Evolutionary conservation across 2,329 filamentous ascomycete genomes (phyloP).

Genomic region (Clonostachys byssicola): DNA sequence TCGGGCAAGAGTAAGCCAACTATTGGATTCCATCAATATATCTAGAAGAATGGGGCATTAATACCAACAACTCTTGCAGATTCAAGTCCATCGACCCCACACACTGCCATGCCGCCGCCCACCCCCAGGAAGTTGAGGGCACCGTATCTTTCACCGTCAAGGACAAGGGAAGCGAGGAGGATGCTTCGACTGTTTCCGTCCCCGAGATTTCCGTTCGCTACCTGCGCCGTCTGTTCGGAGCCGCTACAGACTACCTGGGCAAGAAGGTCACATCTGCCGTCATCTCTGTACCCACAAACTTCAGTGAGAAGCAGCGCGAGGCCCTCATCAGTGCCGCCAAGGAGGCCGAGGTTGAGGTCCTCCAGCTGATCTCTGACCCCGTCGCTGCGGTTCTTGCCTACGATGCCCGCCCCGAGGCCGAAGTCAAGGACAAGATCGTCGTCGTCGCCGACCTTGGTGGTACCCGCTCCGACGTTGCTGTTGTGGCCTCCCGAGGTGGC

Average conservation of each 20-base stretch:
- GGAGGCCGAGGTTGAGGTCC: slow-evolving; percentile 77
- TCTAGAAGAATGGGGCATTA: background rate
- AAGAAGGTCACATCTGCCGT: slow-evolving; percentile 94
- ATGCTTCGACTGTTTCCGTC: slow-evolving; percentile 66
- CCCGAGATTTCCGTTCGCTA: slow-evolving; percentile 82
- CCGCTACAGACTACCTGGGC: slow-evolving; percentile 88
- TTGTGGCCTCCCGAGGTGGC: slow-evolving; percentile 86
- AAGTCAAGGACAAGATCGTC: slow-evolving; percentile 78
- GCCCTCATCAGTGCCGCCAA: slow-evolving; percentile 75
- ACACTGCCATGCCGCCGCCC: slow-evolving; percentile 88
- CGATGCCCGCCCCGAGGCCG: slow-evolving; percentile 75
- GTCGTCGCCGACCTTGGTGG: slow-evolving; percentile 92
- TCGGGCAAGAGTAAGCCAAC: slow-evolving; percentile 78
- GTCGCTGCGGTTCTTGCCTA: slow-evolving; percentile 87
- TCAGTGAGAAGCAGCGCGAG: slow-evolving; percentile 79
- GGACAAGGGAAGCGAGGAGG: slow-evolving; percentile 64
- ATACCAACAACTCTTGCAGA: slow-evolving; percentile 24
- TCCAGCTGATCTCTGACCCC: slow-evolving; percentile 91
- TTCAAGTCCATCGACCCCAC: slow-evolving; percentile 97
- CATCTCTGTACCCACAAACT: slow-evolving; percentile 91
- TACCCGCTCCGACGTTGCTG: slow-evolving; percentile 85
- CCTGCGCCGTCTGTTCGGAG: slow-evolving; percentile 73
- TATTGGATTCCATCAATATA: background rate
- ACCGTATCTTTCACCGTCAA: slow-evolving; percentile 78
- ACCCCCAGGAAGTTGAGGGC: slow-evolving; percentile 71